These are phyloP conservation scores for Metroxylon sagu DNA, from an alignment of 176 grass and related monocot species.

Conservation along the genomic window DNA sequence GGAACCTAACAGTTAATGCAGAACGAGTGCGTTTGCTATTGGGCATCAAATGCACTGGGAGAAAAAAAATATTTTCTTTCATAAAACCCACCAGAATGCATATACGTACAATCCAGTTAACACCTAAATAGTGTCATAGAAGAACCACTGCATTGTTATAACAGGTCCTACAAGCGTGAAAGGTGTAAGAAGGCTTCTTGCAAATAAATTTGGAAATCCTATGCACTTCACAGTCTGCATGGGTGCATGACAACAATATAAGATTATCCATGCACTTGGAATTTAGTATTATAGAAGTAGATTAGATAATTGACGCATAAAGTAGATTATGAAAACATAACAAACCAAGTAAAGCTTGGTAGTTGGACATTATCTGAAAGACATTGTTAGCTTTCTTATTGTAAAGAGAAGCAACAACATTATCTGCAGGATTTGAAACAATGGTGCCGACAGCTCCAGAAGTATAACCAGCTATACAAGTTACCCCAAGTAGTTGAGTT, in stretches of 20 bases:
- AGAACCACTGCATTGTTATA: slow-evolving; percentile 95
- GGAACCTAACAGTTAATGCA: no score
- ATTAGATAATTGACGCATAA: neutral
- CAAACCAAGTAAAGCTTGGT: slow-evolving; percentile 2
- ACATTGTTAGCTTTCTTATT: slow-evolving; percentile 79
- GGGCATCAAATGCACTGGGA: no score
- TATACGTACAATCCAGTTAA: slow-evolving; percentile 82
- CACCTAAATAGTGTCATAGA: slow-evolving; percentile 86
- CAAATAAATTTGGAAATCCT: slow-evolving; percentile 70
- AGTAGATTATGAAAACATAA: neutral
- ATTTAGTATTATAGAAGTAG: no score
- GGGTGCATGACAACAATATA: neutral
- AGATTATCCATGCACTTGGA: no score
- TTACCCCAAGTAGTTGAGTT: slow-evolving; percentile 70
- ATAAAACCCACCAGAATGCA: neutral
- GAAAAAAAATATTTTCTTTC: no score
- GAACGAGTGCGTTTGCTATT: no score
- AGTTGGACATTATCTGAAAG: slow-evolving; percentile 44
- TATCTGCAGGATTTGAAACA: slow-evolving; percentile 94
- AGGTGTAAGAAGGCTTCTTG: slow-evolving; percentile 72
- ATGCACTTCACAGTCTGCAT: slow-evolving; percentile 72
- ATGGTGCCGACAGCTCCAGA: slow-evolving; percentile 83
- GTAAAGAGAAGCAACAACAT: slow-evolving; percentile 83
- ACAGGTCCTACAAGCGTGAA: slow-evolving; percentile 84
- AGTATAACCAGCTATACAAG: slow-evolving; percentile 77